Evolutionary conservation across 1,284 basidiomycete genomes (phyloP).

Genomic region (Naganishia sp.): DNA sequence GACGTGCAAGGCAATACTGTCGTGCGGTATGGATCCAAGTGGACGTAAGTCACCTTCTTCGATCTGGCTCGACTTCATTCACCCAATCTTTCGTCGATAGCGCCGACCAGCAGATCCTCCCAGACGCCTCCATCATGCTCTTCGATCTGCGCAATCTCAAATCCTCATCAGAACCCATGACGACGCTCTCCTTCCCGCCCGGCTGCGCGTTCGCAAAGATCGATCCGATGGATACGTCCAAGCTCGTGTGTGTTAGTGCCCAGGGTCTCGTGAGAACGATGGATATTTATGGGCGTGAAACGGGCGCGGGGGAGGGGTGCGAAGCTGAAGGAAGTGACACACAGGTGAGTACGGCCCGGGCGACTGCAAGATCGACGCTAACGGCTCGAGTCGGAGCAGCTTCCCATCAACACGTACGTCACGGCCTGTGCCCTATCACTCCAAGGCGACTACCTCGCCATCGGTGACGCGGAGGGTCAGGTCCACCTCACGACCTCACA

Average conservation of each 20-base stretch:
- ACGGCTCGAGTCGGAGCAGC: not conserved
- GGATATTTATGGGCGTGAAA: conserved; percentile 72
- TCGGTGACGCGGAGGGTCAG: conserved; percentile 83
- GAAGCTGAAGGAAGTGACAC: conserved; percentile 47
- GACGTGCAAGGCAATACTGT: conserved; percentile 74
- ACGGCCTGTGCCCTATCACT: conserved; percentile 81
- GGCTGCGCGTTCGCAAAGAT: conserved; percentile 84
- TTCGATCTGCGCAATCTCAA: conserved; percentile 70
- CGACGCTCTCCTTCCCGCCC: conserved; percentile 72
- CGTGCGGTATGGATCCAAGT: conserved; percentile 81
- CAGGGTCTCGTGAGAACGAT: conserved; percentile 88
- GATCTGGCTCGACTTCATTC: too few relatives aligned
- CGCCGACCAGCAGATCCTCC: conserved; percentile 26
- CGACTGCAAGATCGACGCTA: conserved; percentile 53
- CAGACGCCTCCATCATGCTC: conserved; percentile 73
- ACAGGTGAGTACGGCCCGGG: conserved; percentile 59
- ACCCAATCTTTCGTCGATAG: not conserved
- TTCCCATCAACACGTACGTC: conserved; percentile 63
- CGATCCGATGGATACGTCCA: conserved; percentile 76
- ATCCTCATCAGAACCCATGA: conserved; percentile 16
- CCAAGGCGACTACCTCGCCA: conserved; percentile 85
- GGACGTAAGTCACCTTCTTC: conserved; percentile 62
- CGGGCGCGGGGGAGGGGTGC: conserved; percentile 60
- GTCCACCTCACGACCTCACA: conserved; percentile 82
- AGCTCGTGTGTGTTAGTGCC: conserved; percentile 75